phyloP scores from a whole-genome alignment of 768 basidiomycete species.

The Pleurotus cornucopiae region DNA sequence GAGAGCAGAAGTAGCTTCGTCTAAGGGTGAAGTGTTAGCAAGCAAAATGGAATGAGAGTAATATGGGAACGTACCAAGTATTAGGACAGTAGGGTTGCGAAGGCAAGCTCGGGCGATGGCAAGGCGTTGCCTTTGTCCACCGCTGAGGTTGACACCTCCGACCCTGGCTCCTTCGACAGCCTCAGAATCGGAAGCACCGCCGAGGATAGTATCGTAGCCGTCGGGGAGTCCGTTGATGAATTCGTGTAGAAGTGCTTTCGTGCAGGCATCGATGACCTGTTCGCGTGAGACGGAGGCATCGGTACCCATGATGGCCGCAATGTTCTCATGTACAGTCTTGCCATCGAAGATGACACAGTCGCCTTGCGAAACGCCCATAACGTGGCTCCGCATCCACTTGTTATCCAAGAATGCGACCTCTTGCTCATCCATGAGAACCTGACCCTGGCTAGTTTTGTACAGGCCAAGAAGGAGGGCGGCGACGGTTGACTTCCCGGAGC shows the following conservation, averaged over 20 bases:
- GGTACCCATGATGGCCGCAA: conserved; percentile 56
- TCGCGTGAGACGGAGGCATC: conserved; percentile 50
- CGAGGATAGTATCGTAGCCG: conserved; percentile 83
- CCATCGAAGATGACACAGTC: conserved; percentile 76
- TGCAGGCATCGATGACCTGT: conserved; percentile 80
- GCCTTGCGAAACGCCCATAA: conserved; percentile 78
- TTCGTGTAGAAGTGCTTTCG: conserved; percentile 82
- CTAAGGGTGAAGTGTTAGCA: conserved; percentile 36
- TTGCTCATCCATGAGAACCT: conserved; percentile 78
- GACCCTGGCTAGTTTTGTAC: conserved; percentile 65
- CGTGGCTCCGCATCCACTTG: conserved; percentile 59
- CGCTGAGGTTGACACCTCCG: conserved; percentile 75
- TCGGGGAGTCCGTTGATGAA: conserved; percentile 81
- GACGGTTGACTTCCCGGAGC: conserved; percentile 91
- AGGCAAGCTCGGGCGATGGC: conserved; percentile 85
- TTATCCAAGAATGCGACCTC: conserved; percentile 72
- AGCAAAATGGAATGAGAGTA: conserved; percentile 36
- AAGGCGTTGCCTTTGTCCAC: conserved; percentile 89
- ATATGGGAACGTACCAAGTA: conserved; percentile 66
- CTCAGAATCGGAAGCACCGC: conserved; percentile 23
- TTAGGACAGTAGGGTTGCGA: conserved; percentile 81
- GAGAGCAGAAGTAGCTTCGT: conserved; percentile 79
- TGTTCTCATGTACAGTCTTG: conserved; percentile 78
- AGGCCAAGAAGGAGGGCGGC: conserved; percentile 77
- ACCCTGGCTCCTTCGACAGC: conserved; percentile 10